Evolutionary conservation across 495 filamentous ascomycete species (phyloP), one percentile per base, ranked within the genome.

Genomic region (Lophiotrema nucula): DNA sequence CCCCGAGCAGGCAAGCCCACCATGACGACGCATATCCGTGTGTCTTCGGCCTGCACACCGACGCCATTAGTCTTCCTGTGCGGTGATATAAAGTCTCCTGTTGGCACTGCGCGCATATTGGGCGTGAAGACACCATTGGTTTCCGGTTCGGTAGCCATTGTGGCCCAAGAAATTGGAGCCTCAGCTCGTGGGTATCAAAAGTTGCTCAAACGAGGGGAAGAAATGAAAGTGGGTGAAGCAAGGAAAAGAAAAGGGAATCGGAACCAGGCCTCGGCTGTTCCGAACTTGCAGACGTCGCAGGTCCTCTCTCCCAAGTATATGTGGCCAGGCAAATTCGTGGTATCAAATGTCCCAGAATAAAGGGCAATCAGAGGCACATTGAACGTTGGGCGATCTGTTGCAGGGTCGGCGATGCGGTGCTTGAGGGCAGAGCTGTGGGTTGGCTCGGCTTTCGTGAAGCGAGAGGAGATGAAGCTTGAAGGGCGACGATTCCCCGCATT

Each of bases 11-110:
- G 93, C 58, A 98, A 77, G 38, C 93, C 93, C 44, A 98, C 93
- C 93, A 98, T 97, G 51, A 97, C 88, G n/a, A 98, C 92, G 67
- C 91, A 96, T 72, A 98, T 95, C 68, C 87, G 88, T 26, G 88
- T 90, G 66, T 96, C 90, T 76, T 97, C 93, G 59, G 88, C 88
- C 88, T 95, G 84, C 18, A 77, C 69, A 47, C 72, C 73, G n/a
- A 77, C 64, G 19, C 76, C 69, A 61, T 82, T 82, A 77, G 79
- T 76, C 60, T 70, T 77, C 57, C 62, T 70, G 48, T 50, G 58
- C 43, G 69, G 69, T 6, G 26, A 27, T 8, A 69, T 45, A 18
- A 69, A 66, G 37, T 66, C 65, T 42, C 69, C 69, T 19, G 67
- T 65, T 18, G 69, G 69, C 12, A 69, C 65, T 11, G 43, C 38